Conservation (phyloP, 148 eudicot genomes). For the Dianthus caryophyllus region DNA sequence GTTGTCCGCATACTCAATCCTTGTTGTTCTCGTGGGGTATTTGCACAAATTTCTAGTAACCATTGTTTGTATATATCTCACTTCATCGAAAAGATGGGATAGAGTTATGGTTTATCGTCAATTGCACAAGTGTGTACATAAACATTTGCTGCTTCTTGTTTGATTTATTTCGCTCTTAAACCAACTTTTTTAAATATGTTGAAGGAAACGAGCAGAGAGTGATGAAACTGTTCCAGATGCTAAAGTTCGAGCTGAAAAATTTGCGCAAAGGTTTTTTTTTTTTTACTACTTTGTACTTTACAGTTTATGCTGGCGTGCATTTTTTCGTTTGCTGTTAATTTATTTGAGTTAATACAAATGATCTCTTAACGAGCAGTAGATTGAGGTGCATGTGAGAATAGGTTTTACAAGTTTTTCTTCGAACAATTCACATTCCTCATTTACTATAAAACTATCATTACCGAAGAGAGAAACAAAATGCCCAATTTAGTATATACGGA, state of each 20-base stretch:
- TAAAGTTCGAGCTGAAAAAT: constrained; percentile 71
- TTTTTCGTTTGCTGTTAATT: background rate
- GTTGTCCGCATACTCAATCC: too few species aligned
- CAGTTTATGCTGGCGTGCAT: background rate
- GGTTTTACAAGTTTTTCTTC: background rate
- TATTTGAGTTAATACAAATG: background rate
- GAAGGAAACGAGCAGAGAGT: constrained; percentile 82
- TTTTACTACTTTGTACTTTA: background rate
- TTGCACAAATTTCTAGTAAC: too few species aligned
- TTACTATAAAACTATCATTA: background rate
- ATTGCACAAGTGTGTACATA: too few species aligned
- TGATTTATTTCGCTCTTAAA: background rate
- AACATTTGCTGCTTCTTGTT: background rate
- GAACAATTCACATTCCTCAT: background rate
- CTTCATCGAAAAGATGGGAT: too few species aligned
- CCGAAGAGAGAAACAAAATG: background rate
- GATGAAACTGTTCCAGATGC: constrained; percentile 84
- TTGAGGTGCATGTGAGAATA: constrained; percentile 6
- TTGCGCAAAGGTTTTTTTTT: constrained; percentile 64
- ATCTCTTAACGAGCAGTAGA: background rate
- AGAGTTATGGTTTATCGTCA: too few species aligned
- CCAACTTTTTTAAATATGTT: constrained; percentile 8
- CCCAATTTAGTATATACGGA: background rate
- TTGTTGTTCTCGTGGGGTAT: too few species aligned
- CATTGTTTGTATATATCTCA: too few species aligned